Conservation (phyloP, 2,329 filamentous ascomycete species). For the Blastomyces silverae region DNA sequence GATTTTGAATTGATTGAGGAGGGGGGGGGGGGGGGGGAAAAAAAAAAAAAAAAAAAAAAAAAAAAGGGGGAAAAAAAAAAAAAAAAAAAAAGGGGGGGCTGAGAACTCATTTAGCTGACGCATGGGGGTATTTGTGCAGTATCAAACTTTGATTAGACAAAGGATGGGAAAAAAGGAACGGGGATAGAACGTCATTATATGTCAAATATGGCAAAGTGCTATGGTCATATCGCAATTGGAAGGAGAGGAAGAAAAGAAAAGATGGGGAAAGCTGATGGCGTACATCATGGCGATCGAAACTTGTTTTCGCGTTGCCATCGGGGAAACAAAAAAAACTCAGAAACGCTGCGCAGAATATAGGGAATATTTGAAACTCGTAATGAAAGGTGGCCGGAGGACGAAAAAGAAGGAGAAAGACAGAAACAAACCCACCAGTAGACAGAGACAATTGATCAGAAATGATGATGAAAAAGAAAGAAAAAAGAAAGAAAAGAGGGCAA, state of each 20-base stretch:
- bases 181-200: conserved; percentile 1
- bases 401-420: background rate
- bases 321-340: no score
- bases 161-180: background rate
- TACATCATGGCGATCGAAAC: background rate
- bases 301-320: background rate
- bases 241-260: no score
- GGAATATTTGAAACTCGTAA: no score
- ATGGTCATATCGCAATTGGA: background rate
- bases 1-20: no score
- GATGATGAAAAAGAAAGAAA: background rate
- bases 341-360: conserved; percentile 1
- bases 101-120: background rate
- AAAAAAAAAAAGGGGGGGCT: background rate
- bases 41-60: no score
- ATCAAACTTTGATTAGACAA: background rate
- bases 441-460: background rate
- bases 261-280: background rate
- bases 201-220: background rate
- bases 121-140: conserved; percentile 1
- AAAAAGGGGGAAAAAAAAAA: background rate
- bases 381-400: background rate
- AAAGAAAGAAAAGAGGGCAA: no score
- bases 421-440: background rate
- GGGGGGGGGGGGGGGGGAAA: no score